Conservation (phyloP, 2,329 filamentous ascomycete genomes). For the Verticillium albo-atrum region DNA sequence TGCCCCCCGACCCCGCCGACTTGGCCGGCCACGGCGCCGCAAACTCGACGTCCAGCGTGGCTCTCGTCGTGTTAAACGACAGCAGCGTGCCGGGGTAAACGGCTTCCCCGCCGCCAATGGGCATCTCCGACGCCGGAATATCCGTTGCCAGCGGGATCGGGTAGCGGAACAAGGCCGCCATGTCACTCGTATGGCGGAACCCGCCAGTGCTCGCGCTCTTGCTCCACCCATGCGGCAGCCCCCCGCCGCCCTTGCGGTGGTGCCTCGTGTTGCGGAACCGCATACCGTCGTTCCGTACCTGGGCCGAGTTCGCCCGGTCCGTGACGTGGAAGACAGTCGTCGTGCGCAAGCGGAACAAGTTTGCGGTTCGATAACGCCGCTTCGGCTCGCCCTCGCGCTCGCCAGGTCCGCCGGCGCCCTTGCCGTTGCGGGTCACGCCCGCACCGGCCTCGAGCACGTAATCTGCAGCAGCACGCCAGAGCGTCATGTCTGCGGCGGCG, state of each 20-base stretch:
- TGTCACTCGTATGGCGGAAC: conserved; percentile 35
- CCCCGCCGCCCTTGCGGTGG: conserved; percentile 20
- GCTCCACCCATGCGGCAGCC: conserved; percentile 34
- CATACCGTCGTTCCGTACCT: conserved; percentile 31
- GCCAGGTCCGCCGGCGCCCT: not conserved
- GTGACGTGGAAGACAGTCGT: conserved; percentile 34
- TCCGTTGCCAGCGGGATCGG: conserved; percentile 29
- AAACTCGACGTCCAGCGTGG: conserved; percentile 36
- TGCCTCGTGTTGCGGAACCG: conserved; percentile 33
- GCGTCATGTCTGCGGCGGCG: conserved; percentile 33
- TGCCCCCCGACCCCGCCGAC: conserved; percentile 15
- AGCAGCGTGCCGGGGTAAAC: conserved; percentile 32
- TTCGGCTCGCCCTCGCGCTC: conserved; percentile 16
- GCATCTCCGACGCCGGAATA: not conserved
- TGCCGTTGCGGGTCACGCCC: not conserved
- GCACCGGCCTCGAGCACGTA: conserved; percentile 24
- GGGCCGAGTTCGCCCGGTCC: conserved; percentile 27
- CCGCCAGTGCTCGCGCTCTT: conserved; percentile 23
- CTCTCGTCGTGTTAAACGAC: conserved; percentile 32
- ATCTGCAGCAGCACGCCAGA: conserved; percentile 39
- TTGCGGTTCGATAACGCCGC: conserved; percentile 29
- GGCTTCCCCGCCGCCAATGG: conserved; percentile 7
- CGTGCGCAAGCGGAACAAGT: conserved; percentile 32
- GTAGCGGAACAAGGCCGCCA: conserved; percentile 33
- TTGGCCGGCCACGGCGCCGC: conserved; percentile 20